Evolutionary conservation across 306 rosid species (phyloP), one percentile per base, ranked within the genome.

Genomic region (Lathyrus tuberosus): DNA sequence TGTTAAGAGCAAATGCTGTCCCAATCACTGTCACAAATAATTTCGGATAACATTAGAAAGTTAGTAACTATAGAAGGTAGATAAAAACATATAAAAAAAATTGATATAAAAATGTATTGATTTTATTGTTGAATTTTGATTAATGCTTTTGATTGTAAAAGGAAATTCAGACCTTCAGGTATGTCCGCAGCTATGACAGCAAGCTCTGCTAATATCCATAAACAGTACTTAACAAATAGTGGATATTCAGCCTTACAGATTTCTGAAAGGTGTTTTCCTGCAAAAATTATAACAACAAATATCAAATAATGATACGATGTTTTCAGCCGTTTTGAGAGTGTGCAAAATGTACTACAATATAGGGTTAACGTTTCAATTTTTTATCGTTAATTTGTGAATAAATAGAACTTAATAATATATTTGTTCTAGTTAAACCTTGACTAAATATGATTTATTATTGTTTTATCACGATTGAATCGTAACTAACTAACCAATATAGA

Each of bases 111-210:
- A 13, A 42, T 40, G 44, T 10, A 40, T 42, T 4, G 1, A 42
- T 42, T 42, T 11, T 11, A 42, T 3, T 42, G 47, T 42, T 33
- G 37, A 33, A 43, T 11, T 43, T 43, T 6, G 53, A 20, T 20
- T 20, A 20, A 20, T 20, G 22, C 22, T 20, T 20, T 20, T 20
- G 22, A 20, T 20, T 20, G 22, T 20, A 48, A 49, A 26, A 5
- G 16, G 30, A 24, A 12, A 16, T 10, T 5, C 26, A 6, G 3
- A 65, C 97, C 97, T 88, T 93, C 97, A 6, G 98, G 96, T 73
- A 93, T 93, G 65, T 93, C 98, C 4, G 97, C 97, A 6, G 94
- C 96, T 71, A 90, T 90, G 71, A 92, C 96, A 14, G 96, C 88
- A 44, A 82, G 35, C 80, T 92, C 96, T 0, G 98, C 98, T n/a